Evolutionary conservation across 176 grass and related monocot species (phyloP), one percentile per base, ranked within the genome.

Genomic region (Cenchrus purpureus): DNA sequence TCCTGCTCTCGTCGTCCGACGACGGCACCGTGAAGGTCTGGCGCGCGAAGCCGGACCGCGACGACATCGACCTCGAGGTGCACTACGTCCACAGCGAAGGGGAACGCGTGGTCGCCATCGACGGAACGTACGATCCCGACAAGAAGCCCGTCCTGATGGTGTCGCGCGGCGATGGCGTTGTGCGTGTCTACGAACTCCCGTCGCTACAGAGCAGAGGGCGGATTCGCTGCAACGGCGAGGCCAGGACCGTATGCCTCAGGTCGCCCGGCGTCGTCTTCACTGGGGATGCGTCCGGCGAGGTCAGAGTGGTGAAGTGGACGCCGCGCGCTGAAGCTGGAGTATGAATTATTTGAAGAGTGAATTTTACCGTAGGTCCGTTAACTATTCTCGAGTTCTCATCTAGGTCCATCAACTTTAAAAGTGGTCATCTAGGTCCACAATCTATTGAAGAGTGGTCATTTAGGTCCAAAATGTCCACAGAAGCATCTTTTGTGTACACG

Each of bases 121-220:
- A 85, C 2, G 83, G 83, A 9, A 40, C 65, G 54, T 60, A 72
- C 42, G 84, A 79, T 45, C 51, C 76, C 8, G 25, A 63, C 64
- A 42, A 43, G 75, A 71, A 79, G 66, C 84, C 84, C 29, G 66
- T 79, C 25, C 76, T 79, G 65, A 53, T 79, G 1, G 66, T 86
- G 4, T 50, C 84, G 44, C 54, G 84, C 54, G 12, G 84, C 12
- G 76, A 64, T 5, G 76, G 76, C 56, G 1, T 63, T 28, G 31
- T 86, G 54, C 84, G 66, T 14, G 13, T 79, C n/a, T 80, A 65
- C 46, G 76, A 86, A 58, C 77, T 86, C 45, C 84, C 77, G 12
- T 73, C 84, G 9, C 16, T 86, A 10, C 40, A 80, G 20, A 53
- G 0, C 4, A 80, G 84, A 73, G 84, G 84, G 5, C 29, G 10